phyloP scores from a whole-genome alignment of 169 alveolate species.

The Eimeria necatrix region DNA sequence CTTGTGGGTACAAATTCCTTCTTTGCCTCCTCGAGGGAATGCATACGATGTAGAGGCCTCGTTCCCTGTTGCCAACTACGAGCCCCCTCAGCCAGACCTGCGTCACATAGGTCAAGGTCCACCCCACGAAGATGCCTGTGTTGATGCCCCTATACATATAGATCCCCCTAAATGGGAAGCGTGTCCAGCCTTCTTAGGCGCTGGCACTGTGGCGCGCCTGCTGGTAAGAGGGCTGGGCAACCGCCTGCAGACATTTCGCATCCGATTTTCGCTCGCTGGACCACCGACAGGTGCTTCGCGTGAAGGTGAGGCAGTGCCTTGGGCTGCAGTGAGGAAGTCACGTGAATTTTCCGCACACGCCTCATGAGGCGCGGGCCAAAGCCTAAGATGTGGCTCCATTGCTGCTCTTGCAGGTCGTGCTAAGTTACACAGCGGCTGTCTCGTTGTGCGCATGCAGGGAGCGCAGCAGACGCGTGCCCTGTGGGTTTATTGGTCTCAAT shows the following conservation, averaged over 20 bases:
- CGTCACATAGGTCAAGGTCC: slow-evolving; percentile 29
- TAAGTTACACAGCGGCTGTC: no score
- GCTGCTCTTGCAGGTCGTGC: no score
- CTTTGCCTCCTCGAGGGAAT: slow-evolving; percentile 60
- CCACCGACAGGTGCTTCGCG: background rate
- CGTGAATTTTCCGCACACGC: no score
- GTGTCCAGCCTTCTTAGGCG: slow-evolving; percentile 61
- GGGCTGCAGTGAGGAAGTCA: background rate
- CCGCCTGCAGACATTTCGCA: slow-evolving; percentile 65
- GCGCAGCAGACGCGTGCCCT: slow-evolving; percentile 14
- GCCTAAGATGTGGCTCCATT: no score
- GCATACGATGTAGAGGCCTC: slow-evolving; percentile 55
- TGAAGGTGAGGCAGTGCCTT: background rate
- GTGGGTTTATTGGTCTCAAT: slow-evolving; percentile 59
- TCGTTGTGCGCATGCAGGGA: background rate
- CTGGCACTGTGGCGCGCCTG: slow-evolving; percentile 63
- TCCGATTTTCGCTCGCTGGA: slow-evolving; percentile 69
- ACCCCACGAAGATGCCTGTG: background rate
- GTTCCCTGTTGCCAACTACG: slow-evolving; percentile 70
- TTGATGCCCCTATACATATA: slow-evolving; percentile 41
- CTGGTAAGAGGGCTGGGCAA: slow-evolving; percentile 73
- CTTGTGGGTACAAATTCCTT: slow-evolving; percentile 55
- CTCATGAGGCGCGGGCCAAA: no score
- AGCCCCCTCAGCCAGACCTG: slow-evolving; percentile 39
- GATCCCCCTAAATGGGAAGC: slow-evolving; percentile 73